Base-by-base conservation (phyloP, 176 grass and related monocot species). In the Oryza coarctata region DNA sequence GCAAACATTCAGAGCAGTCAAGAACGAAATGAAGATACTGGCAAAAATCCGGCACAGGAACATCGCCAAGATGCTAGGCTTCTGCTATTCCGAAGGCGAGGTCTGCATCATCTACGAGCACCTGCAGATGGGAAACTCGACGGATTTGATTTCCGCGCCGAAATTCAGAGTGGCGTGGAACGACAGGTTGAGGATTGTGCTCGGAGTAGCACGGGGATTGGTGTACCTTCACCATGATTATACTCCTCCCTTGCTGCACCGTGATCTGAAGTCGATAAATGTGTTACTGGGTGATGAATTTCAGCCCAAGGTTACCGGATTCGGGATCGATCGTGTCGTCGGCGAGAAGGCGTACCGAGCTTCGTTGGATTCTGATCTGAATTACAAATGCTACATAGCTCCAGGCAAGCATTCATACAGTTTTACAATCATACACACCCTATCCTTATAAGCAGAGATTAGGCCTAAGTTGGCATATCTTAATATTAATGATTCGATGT, bases 251-350 rank as follows among this genome's bases (percentile, higher is more conserved):
- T 63, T 93, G 57, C 74, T 97, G 68, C 94, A 97, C 9, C 68
- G 90, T 33, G 74, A 97, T 34, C 72, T 97, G 9, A 97, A 93
- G 80, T 93, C 88, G 22, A 91, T 87, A 85, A 91, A 97, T 60
- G 88, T 97, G 45, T 74, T 97, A 1, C 50, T 97, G 43, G 81
- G 50, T 73, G 80, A 84, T 12, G 94, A 85, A 4, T 65, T 93
- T 80, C 91, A 93, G 76, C 83, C 94, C 6, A 91, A 77, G 29
- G 9, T 97, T 58, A 64, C 80, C 0, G 91, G 84, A 55, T 91
- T 89, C 63, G 94, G 91, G 4, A 38, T 89, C 11, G 86, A 91
- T 85, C 73, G 77, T 23, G 12, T 89, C 3, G 50, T 97, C 0
- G 91, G 94, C n/a, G 94, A 91, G 22, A 77, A 52, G 28, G 71